Evolutionary conservation across 768 basidiomycete species (phyloP).

Genomic region (Termitomyces sp.): DNA sequence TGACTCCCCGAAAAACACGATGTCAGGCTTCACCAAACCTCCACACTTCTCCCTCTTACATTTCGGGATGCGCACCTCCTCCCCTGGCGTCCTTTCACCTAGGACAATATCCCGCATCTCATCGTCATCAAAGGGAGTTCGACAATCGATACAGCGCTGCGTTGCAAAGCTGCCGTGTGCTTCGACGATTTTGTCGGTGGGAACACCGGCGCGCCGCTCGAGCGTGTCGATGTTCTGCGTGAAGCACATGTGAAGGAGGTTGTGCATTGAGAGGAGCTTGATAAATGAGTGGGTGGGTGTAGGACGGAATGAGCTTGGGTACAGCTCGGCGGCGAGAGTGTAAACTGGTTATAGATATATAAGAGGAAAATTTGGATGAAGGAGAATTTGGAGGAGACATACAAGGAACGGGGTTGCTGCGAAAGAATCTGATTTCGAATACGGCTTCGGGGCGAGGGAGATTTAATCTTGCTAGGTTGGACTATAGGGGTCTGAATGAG

Average conservation of each 20-base stretch:
- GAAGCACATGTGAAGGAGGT: conserved; percentile 71
- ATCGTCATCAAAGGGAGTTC: conserved; percentile 50
- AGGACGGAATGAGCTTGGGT: conserved; percentile 86
- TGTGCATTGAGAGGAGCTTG: conserved; percentile 67
- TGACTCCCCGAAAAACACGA: conserved; percentile 88
- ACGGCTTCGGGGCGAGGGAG: conserved; percentile 95
- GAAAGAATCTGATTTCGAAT: conserved; percentile 88
- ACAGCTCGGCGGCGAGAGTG: conserved; percentile 88
- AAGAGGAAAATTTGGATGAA: background rate
- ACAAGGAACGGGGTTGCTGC: conserved; percentile 78
- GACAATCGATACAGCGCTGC: conserved; percentile 81
- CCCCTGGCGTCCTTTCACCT: conserved; percentile 4
- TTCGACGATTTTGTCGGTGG: conserved; percentile 74
- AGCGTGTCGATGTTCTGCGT: conserved; percentile 95
- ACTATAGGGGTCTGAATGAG: conserved; percentile 33
- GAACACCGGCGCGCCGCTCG: conserved; percentile 80
- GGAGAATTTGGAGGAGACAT: conserved; percentile 19
- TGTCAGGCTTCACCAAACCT: conserved; percentile 89
- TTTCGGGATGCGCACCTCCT: conserved; percentile 58
- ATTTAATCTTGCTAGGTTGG: conserved; percentile 71
- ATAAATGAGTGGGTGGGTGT: conserved; percentile 91
- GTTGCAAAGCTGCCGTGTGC: conserved; percentile 95
- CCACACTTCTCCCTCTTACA: conserved; percentile 52
- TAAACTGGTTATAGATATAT: conserved; percentile 53
- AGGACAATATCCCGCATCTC: conserved; percentile 50